Conservation (phyloP, 257 asterid species). For the Plantago elongata region DNA sequence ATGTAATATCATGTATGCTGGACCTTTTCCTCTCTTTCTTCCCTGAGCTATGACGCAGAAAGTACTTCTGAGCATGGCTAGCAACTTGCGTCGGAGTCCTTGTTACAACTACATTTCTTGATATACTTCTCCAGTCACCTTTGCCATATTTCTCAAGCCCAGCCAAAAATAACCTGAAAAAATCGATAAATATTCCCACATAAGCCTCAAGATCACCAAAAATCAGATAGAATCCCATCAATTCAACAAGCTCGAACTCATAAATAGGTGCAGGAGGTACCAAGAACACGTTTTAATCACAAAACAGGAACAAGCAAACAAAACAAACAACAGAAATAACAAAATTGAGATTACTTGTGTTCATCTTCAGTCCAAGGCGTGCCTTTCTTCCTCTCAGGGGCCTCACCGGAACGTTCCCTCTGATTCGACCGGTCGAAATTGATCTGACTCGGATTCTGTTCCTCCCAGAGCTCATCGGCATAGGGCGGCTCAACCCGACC, state of each 20-base stretch:
- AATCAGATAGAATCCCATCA: not conserved
- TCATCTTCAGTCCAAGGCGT: slow-evolving; percentile 87
- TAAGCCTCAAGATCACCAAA: not conserved
- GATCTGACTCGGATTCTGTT: slow-evolving; percentile 14
- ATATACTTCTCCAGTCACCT: slow-evolving; percentile 96
- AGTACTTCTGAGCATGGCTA: slow-evolving; percentile 87
- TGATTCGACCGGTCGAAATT: slow-evolving; percentile 26
- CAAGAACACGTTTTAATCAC: no score
- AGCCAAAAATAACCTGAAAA: slow-evolving; percentile 51
- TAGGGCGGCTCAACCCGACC: slow-evolving; percentile 47
- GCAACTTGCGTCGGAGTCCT: slow-evolving; percentile 95
- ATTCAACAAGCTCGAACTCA: not conserved
- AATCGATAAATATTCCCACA: not conserved
- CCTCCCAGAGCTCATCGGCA: slow-evolving; percentile 22
- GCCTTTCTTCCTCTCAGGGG: slow-evolving; percentile 62
- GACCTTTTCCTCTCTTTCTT: slow-evolving; percentile 83
- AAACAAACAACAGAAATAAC: not conserved
- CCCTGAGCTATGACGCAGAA: slow-evolving; percentile 65
- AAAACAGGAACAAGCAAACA: not conserved
- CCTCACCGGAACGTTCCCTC: slow-evolving; percentile 36
- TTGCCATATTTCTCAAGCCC: slow-evolving; percentile 73
- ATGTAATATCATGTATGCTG: slow-evolving; percentile 85
- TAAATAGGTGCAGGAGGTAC: no score
- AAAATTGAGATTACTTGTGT: slow-evolving; percentile 42
- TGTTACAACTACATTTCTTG: slow-evolving; percentile 83